Conservation (phyloP, 495 filamentous ascomycete species). For the Hypomontagnella monticulosa region DNA sequence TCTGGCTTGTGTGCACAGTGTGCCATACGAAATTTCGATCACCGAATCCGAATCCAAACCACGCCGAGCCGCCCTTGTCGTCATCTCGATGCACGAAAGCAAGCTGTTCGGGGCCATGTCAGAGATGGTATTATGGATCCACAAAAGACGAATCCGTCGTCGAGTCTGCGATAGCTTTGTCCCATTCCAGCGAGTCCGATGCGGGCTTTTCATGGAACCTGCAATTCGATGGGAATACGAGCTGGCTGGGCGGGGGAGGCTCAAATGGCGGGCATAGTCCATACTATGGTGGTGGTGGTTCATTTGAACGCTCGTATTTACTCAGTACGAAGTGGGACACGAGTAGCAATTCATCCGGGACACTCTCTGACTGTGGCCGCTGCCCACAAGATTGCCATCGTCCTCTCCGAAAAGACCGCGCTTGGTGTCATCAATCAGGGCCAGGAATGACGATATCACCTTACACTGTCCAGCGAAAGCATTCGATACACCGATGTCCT, state of each 20-base stretch:
- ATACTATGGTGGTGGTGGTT: not conserved
- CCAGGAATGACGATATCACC: not conserved
- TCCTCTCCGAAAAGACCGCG: conserved; percentile 5
- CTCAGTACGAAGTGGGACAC: conserved; percentile 29
- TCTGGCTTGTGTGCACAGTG: conserved; percentile 28
- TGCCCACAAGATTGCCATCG: not conserved
- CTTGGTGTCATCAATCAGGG: not conserved
- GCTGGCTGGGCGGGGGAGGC: conserved; percentile 19
- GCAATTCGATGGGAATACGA: conserved; percentile 12
- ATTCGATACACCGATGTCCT: conserved; percentile 6
- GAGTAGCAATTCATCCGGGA: conserved; percentile 11
- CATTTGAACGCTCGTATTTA: conserved; percentile 5
- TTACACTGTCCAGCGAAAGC: not conserved
- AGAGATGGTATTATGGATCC: conserved; percentile 37
- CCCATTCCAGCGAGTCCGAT: conserved; percentile 32
- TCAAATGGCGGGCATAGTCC: not conserved
- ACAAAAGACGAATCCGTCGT: conserved; percentile 20
- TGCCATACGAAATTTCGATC: conserved; percentile 18
- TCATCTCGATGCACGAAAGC: conserved; percentile 5
- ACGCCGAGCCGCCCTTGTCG: conserved; percentile 5
- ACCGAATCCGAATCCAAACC: not conserved
- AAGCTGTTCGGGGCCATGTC: conserved; percentile 18
- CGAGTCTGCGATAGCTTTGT: conserved; percentile 11
- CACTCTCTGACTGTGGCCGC: not conserved
- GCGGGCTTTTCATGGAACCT: conserved; percentile 24